A percentile compares a stretch with the other conserved stretches of the same genome.
These are phyloP conservation scores for Zychaea mexicana DNA, from an alignment of 371 early-diverging fungal genomes.

Conservation along the genomic window DNA sequence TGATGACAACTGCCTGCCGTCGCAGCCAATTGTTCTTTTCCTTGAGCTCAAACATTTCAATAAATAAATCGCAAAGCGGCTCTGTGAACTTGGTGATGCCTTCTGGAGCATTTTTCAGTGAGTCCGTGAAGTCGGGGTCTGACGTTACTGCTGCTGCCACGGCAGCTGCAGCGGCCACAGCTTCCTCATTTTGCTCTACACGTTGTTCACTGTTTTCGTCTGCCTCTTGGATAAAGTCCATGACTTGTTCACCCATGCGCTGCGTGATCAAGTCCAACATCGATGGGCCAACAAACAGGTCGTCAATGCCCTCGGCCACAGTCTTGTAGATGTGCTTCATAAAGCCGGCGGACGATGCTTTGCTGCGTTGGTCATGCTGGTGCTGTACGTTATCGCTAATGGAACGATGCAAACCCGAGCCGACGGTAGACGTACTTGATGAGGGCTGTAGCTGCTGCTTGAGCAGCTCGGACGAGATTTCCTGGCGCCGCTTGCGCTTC, in stretches of 20 bases:
- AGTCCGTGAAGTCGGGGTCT: slow-evolving; percentile 3
- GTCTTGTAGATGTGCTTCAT: slow-evolving; percentile 77
- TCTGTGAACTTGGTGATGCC: slow-evolving; percentile 64
- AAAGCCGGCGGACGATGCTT: slow-evolving; percentile 37
- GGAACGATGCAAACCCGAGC: slow-evolving; percentile 1
- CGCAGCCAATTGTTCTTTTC: slow-evolving; percentile 88
- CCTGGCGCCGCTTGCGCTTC: neutral
- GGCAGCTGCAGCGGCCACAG: neutral
- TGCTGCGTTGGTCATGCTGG: slow-evolving; percentile 4
- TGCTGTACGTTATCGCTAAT: neutral
- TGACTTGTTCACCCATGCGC: slow-evolving; percentile 69
- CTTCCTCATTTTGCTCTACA: neutral
- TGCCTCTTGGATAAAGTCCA: slow-evolving; percentile 44
- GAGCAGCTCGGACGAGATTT: slow-evolving; percentile 1
- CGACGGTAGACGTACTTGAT: slow-evolving; percentile 15
- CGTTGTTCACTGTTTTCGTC: neutral
- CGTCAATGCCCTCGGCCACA: slow-evolving; percentile 70
- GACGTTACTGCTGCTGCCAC: neutral
- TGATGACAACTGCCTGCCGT: slow-evolving; percentile 81
- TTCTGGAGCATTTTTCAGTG: slow-evolving; percentile 29
- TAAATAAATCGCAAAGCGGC: slow-evolving; percentile 79
- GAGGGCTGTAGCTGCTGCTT: slow-evolving; percentile 17
- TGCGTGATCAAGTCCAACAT: slow-evolving; percentile 76
- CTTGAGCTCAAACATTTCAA: slow-evolving; percentile 87
- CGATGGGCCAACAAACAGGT: slow-evolving; percentile 66